These are phyloP conservation scores for Saitozyma podzolica DNA, from an alignment of 768 basidiomycete genomes.

Conservation along the genomic window DNA sequence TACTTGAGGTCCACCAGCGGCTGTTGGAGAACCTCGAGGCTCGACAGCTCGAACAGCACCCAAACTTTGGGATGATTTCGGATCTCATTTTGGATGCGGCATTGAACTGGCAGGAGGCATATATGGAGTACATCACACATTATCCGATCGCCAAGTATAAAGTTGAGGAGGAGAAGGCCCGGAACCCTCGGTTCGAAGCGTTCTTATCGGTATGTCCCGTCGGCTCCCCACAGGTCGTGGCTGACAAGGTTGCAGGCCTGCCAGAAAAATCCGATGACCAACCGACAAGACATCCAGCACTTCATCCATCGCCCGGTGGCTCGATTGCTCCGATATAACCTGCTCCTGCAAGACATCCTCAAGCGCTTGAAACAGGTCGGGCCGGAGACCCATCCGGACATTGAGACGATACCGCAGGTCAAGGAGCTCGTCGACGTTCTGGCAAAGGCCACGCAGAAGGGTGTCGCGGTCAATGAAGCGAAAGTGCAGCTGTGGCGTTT, in stretches of 20 bases:
- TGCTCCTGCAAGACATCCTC: conserved; percentile 76
- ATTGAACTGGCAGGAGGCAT: conserved; percentile 52
- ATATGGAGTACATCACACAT: conserved; percentile 52
- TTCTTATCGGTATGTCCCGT: conserved; percentile 42
- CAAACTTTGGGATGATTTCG: conserved; percentile 47
- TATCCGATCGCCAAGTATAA: conserved; percentile 53
- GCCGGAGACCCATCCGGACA: conserved; percentile 68
- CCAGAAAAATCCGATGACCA: conserved; percentile 69
- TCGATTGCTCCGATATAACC: conserved; percentile 80
- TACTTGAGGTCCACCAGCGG: conserved; percentile 47
- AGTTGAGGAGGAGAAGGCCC: conserved; percentile 45
- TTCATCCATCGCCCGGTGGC: conserved; percentile 92
- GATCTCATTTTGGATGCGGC: conserved; percentile 53
- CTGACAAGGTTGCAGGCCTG: conserved; percentile 44
- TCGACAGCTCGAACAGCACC: conserved; percentile 53
- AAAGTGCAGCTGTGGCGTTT: conserved; percentile 83
- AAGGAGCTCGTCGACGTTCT: conserved; percentile 82
- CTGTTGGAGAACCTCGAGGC: conserved; percentile 46
- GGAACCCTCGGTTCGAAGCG: conserved; percentile 40
- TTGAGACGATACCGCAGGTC: conserved; percentile 76
- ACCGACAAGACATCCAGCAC: conserved; percentile 83
- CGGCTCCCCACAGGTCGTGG: background rate
- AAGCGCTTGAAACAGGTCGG: conserved; percentile 64
- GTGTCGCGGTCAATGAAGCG: conserved; percentile 77
- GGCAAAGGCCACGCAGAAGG: conserved; percentile 83